Percentiles rank a stretch among this genome's conserved stretches.
These are phyloP conservation scores for Scheffersomyces stipitis DNA, from an alignment of 805 yeast species.

Conservation along the genomic window DNA sequence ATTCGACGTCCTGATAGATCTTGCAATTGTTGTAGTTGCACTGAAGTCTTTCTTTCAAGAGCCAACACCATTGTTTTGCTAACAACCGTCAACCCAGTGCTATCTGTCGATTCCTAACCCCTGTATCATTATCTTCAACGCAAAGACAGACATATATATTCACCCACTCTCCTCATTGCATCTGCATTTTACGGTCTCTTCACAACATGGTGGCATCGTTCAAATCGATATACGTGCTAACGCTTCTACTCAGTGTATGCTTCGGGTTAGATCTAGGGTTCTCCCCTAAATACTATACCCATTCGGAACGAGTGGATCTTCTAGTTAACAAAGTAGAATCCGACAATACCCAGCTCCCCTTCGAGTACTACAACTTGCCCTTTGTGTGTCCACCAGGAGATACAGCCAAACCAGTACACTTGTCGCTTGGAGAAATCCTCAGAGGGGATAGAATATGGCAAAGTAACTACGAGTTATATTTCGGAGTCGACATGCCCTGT, in stretches of 20 bases:
- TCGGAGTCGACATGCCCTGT: slow-evolving; percentile 69
- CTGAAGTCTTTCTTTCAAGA: no score
- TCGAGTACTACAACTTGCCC: slow-evolving; percentile 71
- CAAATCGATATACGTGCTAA: no score
- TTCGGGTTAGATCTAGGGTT: slow-evolving; percentile 21
- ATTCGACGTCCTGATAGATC: no score
- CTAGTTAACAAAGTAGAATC: slow-evolving; percentile 78
- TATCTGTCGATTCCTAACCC: no score
- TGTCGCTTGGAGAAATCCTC: slow-evolving; percentile 74
- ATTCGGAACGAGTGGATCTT: slow-evolving; percentile 65
- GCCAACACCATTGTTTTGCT: no score
- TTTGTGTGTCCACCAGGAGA: slow-evolving; percentile 73
- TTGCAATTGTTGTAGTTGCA: no score
- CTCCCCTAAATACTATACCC: slow-evolving; percentile 36
- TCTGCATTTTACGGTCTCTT: no score
- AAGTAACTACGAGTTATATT: slow-evolving; percentile 64
- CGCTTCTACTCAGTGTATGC: not conserved
- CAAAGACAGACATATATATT: no score
- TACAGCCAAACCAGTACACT: slow-evolving; percentile 56
- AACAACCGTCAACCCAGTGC: no score
- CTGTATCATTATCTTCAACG: no score
- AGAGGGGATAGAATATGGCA: slow-evolving; percentile 80
- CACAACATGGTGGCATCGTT: no score
- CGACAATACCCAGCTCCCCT: slow-evolving; percentile 74
- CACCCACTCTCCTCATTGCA: no score